Base-by-base conservation (phyloP, 2,329 filamentous ascomycete genomes). In the Neoascochyta sp. region DNA sequence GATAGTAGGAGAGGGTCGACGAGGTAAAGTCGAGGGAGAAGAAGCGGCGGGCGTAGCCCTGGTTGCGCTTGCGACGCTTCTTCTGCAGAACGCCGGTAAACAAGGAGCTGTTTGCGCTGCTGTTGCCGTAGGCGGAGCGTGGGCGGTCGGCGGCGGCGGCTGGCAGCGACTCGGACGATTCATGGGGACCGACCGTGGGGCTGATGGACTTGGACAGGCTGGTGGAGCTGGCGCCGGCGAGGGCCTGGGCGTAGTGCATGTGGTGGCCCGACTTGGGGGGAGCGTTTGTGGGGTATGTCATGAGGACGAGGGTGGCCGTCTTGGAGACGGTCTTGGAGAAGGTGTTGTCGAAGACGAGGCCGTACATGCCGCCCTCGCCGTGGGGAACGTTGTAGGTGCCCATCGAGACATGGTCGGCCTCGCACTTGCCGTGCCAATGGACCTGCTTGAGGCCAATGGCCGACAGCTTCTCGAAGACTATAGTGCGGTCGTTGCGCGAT, bases 261-360 rank as follows among this genome's bases (percentile, higher is more conserved):
- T 86, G 77, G 43, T 82, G 79, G 3, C 80, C 80, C 10, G 80
- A 80, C 54, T 86, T 85, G 1, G 86, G 86, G 18, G 86, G 78
- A 5, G 80, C 76, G 47, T 81, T 83, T 19, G 87, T 89, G 7
- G 90, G 89, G 54, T 96, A 95, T 21, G 88, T 96, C 60, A 96
- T 76, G 29, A 98, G 78, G 19, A 95, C 89, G 54, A 98, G 86
- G 6, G 90, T 96, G 12, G 88, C 88, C 16, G 84, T 95, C 68
- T 98, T 98, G 30, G 89, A 92, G 10, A 65, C 56, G 83, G 86
- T 62, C 67, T 95, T 96, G 38, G 89, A 95, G 61, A 98, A 98
- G 16, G 92, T 98, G 58, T 98, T 98, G 75, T 98, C 92, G 57
- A 98, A 95, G 17, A 96, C 87, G 39, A 98, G 71, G 34, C 89